Conservation (phyloP, 352 stramenopile genomes). For the Pythium aphanidermatum region DNA sequence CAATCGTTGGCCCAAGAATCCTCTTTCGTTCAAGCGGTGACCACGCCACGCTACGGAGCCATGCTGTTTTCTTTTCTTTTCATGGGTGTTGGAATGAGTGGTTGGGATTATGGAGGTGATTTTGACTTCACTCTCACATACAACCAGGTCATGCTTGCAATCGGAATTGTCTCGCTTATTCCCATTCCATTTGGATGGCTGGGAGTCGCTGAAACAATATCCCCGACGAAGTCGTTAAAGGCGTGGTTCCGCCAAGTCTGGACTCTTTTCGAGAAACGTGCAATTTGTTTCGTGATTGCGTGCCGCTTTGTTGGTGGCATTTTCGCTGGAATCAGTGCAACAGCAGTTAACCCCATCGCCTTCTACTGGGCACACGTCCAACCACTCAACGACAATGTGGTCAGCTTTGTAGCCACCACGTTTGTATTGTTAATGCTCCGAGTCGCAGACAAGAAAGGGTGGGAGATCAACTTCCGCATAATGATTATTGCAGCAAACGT, state of each 20-base stretch:
- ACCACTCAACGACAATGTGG: conserved; percentile 48
- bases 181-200: conserved; percentile 32
- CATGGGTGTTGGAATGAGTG: conserved; percentile 59
- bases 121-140: conserved; percentile 48
- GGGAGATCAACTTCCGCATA: conserved; percentile 33
- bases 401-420: conserved; percentile 35
- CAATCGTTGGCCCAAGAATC: conserved; percentile 6
- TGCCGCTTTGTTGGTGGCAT: conserved; percentile 37
- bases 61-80: conserved; percentile 42
- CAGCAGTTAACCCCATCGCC: conserved; percentile 33
- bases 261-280: conserved; percentile 29
- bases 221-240: conserved; percentile 14
- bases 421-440: conserved; percentile 25
- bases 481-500: conserved; percentile 30
- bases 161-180: conserved; percentile 20
- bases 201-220: conserved; percentile 14
- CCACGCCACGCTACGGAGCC: conserved; percentile 25
- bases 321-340: conserved; percentile 31
- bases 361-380: conserved; percentile 46
- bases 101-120: conserved; percentile 43
- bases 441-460: conserved; percentile 31
- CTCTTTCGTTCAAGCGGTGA: conserved; percentile 29
- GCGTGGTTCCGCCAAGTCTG: conserved; percentile 27
- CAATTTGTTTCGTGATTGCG: conserved; percentile 31
- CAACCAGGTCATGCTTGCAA: conserved; percentile 39